These are phyloP conservation scores for Epithemia pelagica DNA, from an alignment of 108 stramenopile species.

Conservation along the genomic window DNA sequence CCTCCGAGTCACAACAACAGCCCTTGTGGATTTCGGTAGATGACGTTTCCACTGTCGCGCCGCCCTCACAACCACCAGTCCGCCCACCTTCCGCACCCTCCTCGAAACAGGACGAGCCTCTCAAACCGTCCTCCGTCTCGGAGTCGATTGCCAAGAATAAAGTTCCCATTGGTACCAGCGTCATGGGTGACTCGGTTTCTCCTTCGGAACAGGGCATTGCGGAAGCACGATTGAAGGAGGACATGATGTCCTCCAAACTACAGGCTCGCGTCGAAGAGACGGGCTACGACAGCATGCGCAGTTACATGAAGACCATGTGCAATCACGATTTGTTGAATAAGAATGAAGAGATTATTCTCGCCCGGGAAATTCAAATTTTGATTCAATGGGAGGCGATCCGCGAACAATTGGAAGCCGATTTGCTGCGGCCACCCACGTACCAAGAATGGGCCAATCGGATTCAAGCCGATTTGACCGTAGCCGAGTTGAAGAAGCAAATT, in stretches of 20 bases:
- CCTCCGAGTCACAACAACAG: no score
- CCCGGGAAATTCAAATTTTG: constrained; percentile 79
- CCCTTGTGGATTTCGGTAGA: neutral
- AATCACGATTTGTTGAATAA: constrained; percentile 82
- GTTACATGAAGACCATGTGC: constrained; percentile 83
- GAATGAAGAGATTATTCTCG: constrained; percentile 83
- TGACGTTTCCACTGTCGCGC: neutral
- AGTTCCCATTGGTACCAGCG: neutral
- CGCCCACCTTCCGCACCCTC: no score
- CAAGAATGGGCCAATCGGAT: constrained; percentile 78
- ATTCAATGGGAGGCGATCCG: constrained; percentile 70
- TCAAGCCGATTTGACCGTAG: constrained; percentile 60
- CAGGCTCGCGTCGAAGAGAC: constrained; percentile 66
- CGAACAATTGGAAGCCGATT: constrained; percentile 57
- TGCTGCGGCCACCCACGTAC: constrained; percentile 77
- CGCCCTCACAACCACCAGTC: neutral
- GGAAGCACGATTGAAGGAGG: neutral
- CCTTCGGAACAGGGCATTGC: neutral
- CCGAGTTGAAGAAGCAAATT: constrained; percentile 84
- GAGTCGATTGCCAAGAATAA: neutral
- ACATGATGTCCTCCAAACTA: constrained; percentile 21
- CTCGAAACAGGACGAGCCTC: no score
- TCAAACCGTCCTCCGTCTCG: neutral
- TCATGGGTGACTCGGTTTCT: neutral
- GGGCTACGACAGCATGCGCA: constrained; percentile 71